Percentiles rank a stretch among this genome's conserved stretches.
Evolutionary conservation across 345 rosid genomes (phyloP).

Genomic region (Cardamine occulta): DNA sequence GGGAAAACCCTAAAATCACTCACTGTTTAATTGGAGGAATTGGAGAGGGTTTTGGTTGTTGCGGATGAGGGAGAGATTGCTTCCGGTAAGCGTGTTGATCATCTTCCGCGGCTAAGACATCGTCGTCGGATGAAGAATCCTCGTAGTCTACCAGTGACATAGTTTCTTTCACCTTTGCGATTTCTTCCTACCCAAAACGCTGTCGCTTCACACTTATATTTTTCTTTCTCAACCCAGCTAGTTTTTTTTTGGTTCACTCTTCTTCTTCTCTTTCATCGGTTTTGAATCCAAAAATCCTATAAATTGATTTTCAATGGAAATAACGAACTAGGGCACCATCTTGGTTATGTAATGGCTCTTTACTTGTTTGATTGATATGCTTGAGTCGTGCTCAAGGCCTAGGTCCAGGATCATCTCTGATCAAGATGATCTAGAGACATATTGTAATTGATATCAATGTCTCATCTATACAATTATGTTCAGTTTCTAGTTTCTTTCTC

Average conservation of each 20-base stretch:
- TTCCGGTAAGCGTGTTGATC: neutral
- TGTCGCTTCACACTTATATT: slow-evolving; percentile 3
- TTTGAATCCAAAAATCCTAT: too few species aligned
- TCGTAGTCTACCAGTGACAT: slow-evolving; percentile 46
- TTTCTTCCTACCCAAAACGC: slow-evolving; percentile 23
- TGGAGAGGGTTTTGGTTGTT: slow-evolving; percentile 9
- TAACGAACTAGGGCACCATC: neutral
- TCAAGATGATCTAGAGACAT: too few species aligned
- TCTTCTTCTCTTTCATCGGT: too few species aligned
- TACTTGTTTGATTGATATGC: neutral
- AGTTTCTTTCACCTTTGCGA: neutral
- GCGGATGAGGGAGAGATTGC: slow-evolving; percentile 8
- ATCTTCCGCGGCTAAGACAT: slow-evolving; percentile 20
- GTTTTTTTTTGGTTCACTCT: too few species aligned
- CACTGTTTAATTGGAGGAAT: slow-evolving; percentile 19
- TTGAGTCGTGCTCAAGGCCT: slow-evolving; percentile 3
- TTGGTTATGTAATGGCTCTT: neutral
- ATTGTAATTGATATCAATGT: too few species aligned
- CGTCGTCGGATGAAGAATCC: slow-evolving; percentile 45
- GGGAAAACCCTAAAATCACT: slow-evolving; percentile 32
- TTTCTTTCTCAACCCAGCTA: too few species aligned
- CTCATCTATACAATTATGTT: too few species aligned
- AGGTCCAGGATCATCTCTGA: neutral
- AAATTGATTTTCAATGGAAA: too few species aligned
- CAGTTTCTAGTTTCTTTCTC: too few species aligned